Evolutionary conservation across 768 basidiomycete species (phyloP).

Genomic region (Steccherinum ochraceum): DNA sequence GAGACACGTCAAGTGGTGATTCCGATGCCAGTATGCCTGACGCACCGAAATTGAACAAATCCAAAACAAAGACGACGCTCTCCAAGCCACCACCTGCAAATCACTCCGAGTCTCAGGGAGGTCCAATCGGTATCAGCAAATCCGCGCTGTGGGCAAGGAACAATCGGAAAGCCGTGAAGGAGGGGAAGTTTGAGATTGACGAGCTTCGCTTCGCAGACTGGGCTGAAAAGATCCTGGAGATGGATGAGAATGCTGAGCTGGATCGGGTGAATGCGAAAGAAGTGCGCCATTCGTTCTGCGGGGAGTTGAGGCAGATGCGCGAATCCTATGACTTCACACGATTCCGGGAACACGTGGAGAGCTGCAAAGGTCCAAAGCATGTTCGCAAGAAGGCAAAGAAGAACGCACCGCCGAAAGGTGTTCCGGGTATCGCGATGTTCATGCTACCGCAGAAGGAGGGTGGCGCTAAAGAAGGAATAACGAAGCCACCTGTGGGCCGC

Average conservation of each 20-base stretch:
- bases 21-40: not conserved
- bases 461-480: not conserved
- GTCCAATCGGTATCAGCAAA: not conserved
- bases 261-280: not conserved
- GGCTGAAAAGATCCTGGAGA: not conserved
- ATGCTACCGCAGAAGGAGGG: not conserved
- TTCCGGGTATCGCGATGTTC: not conserved
- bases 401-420: not conserved
- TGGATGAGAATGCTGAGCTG: not conserved
- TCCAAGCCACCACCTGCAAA: not conserved
- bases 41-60: not conserved
- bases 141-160: not conserved
- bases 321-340: not conserved
- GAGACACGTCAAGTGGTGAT: not conserved
- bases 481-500: not conserved
- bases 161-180: not conserved
- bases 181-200: not conserved
- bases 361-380: not conserved
- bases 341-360: not conserved
- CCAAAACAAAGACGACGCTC: not conserved
- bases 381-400: not conserved
- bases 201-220: not conserved
- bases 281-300: not conserved
- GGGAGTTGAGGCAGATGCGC: not conserved
- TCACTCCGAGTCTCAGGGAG: not conserved